These are phyloP conservation scores for Cladobotryum protrusum DNA, from an alignment of 2,329 filamentous ascomycete species.

Conservation along the genomic window DNA sequence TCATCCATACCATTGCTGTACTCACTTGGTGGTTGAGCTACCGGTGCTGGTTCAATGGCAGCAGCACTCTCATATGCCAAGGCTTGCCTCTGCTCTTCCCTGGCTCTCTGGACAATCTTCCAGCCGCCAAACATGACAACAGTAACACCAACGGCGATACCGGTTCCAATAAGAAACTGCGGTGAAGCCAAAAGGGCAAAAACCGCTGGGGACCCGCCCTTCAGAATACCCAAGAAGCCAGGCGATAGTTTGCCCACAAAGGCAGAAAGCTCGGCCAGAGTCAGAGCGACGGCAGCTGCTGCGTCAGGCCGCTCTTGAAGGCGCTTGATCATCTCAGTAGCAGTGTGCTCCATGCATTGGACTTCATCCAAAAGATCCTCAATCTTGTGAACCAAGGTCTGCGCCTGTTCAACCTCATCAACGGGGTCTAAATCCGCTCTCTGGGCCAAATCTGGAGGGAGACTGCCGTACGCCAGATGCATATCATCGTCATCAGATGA, in stretches of 20 bases:
- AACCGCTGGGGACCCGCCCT: constrained; percentile 75
- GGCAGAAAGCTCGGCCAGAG: constrained; percentile 83
- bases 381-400: constrained; percentile 63
- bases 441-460: constrained; percentile 61
- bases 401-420: constrained; percentile 51
- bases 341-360: constrained; percentile 81
- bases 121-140: constrained; percentile 93
- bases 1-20: constrained; percentile 41
- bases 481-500: constrained; percentile 54
- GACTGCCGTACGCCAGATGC: constrained; percentile 83
- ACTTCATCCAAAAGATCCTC: constrained; percentile 78
- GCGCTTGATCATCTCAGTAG: constrained; percentile 73
- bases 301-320: constrained; percentile 69
- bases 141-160: constrained; percentile 85
- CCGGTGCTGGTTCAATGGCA: constrained; percentile 19
- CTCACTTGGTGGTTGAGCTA: constrained; percentile 22
- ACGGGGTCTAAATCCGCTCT: constrained; percentile 41
- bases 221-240: constrained; percentile 66
- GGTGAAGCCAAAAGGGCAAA: constrained; percentile 83
- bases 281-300: constrained; percentile 87
- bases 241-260: constrained; percentile 80
- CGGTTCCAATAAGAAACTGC: constrained; percentile 89
- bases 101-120: constrained; percentile 91
- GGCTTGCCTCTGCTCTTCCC: constrained; percentile 31
- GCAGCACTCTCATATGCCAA: constrained; percentile 23